A percentile compares a stretch with the other conserved stretches of the same genome.
phyloP scores from a whole-genome alignment of 1,284 basidiomycete species.

The Trichosporon ovoides region DNA sequence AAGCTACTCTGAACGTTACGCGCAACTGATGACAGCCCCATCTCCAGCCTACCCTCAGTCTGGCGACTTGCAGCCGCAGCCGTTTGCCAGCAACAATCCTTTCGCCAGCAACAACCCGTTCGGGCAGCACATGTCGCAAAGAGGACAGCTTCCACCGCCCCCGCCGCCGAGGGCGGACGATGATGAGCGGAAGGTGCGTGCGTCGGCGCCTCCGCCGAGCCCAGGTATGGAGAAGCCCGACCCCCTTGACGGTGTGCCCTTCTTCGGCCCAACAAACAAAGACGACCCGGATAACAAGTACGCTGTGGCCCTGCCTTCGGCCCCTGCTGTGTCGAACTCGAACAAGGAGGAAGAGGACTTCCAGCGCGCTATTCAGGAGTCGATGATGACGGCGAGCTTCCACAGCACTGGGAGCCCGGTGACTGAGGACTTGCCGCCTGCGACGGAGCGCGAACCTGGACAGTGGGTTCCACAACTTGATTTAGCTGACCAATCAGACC shows the following conservation, averaged over 20 bases:
- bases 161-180: slow-evolving; percentile 37
- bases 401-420: slow-evolving; percentile 27
- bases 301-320: slow-evolving; percentile 21
- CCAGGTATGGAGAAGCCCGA: slow-evolving; percentile 18
- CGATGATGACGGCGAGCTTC: slow-evolving; percentile 44
- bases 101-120: slow-evolving; percentile 12
- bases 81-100: slow-evolving; percentile 13
- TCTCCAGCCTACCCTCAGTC: slow-evolving; percentile 7
- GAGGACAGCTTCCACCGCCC: slow-evolving; percentile 3
- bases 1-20: neutral
- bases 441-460: slow-evolving; percentile 19
- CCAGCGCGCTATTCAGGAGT: slow-evolving; percentile 42
- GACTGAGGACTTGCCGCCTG: slow-evolving; percentile 17
- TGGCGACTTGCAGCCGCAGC: neutral
- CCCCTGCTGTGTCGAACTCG: neutral
- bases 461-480: slow-evolving; percentile 26
- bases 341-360: slow-evolving; percentile 41
- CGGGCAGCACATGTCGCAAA: slow-evolving; percentile 15
- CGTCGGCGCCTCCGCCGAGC: slow-evolving; percentile 39
- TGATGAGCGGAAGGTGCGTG: slow-evolving; percentile 36
- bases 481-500: slow-evolving; percentile 10
- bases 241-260: slow-evolving; percentile 9
- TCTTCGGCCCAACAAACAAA: slow-evolving; percentile 41
- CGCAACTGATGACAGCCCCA: neutral
- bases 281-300: slow-evolving; percentile 32